Evolutionary conservation across 1,284 basidiomycete genomes (phyloP), one percentile per base, ranked within the genome.

Genomic region (Cutaneotrichosporon sp.): DNA sequence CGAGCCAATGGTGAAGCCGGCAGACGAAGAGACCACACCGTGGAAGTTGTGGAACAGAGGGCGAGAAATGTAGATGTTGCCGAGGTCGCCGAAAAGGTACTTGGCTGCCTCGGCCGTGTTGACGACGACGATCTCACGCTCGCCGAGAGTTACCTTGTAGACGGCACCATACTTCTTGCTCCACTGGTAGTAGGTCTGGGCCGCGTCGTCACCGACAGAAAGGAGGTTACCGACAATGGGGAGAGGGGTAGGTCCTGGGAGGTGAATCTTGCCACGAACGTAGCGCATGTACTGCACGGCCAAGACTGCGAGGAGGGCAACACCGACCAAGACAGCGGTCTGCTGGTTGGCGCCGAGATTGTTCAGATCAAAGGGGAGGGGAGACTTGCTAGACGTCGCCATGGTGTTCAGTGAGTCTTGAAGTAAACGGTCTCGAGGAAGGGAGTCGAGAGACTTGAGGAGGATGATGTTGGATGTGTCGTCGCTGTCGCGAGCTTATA

Each of bases 131-230:
- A 59, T 42, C 57, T 59, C 57, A 20, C 57, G 57, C 51, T 59
- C 57, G 53, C 57, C 57, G 37, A 59, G 50, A 0, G 53, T 59
- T 13, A 59, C 53, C 57, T 59, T 59, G 57, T 51, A 59, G 30
- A 59, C 57, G 37, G 49, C 50, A 37, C 57, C 57, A 51, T 59
- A 59, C 39, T 41, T 59, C 40, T 59, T 59, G 35, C 40, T 40
- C 57, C 57, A 59, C 47, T 59, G 33, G 53, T 59, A 48, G 46
- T 49, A 44, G 3, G 57, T 59, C 14, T 52, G 48, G 8, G 57
- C 57, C 1, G 53, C 47, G 40, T 59, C 57, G 50, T 44, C 41
- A 37, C 53, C 57, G 4, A 59, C 40, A 15, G 26, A 20, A 7
- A 51, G 47, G 5, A 59, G 51, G 57, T 59, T 59, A 21, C 57